A percentile compares a stretch with the other conserved stretches of the same genome.
These are phyloP conservation scores for Cardamine chenopodiifolia DNA, from an alignment of 345 rosid species.

Conservation along the genomic window DNA sequence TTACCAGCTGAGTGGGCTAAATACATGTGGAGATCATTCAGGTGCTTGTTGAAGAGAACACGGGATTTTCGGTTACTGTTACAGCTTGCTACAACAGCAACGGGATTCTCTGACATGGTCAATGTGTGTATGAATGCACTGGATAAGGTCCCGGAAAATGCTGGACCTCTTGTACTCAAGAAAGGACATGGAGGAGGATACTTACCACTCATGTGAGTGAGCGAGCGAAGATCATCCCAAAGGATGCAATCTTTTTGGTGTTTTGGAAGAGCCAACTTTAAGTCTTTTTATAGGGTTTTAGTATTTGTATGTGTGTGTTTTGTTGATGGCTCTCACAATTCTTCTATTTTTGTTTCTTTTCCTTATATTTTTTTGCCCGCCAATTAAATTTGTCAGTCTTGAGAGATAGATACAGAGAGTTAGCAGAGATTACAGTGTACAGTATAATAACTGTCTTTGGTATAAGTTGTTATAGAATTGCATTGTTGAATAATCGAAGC, in stretches of 20 bases:
- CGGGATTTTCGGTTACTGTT: slow-evolving; percentile 71
- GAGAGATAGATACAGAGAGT: slow-evolving; percentile 21
- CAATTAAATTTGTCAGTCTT: slow-evolving; percentile 7
- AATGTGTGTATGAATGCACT: slow-evolving; percentile 58
- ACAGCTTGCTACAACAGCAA: slow-evolving; percentile 80
- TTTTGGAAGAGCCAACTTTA: slow-evolving; percentile 28
- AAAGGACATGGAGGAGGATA: slow-evolving; percentile 96
- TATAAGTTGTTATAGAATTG: slow-evolving; percentile 17
- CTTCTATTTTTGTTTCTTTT: neutral
- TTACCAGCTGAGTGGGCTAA: slow-evolving; percentile 97
- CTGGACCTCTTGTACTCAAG: slow-evolving; percentile 76
- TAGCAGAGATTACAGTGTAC: slow-evolving; percentile 25
- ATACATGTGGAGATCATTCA: slow-evolving; percentile 80
- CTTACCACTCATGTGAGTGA: slow-evolving; percentile 84
- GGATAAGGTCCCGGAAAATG: slow-evolving; percentile 79
- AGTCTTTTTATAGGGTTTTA: slow-evolving; percentile 9
- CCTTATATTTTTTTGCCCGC: slow-evolving; percentile 4
- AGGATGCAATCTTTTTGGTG: slow-evolving; percentile 26
- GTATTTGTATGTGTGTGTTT: slow-evolving; percentile 17
- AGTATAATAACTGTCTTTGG: slow-evolving; percentile 38
- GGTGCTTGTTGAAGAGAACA: slow-evolving; percentile 86
- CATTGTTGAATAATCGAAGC: slow-evolving; percentile 22
- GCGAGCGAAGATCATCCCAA: slow-evolving; percentile 16
- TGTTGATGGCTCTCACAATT: slow-evolving; percentile 24
- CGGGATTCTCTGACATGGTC: slow-evolving; percentile 75